These are phyloP conservation scores for Xylaria sp. DNA, from an alignment of 2,329 filamentous ascomycete genomes.

Conservation along the genomic window DNA sequence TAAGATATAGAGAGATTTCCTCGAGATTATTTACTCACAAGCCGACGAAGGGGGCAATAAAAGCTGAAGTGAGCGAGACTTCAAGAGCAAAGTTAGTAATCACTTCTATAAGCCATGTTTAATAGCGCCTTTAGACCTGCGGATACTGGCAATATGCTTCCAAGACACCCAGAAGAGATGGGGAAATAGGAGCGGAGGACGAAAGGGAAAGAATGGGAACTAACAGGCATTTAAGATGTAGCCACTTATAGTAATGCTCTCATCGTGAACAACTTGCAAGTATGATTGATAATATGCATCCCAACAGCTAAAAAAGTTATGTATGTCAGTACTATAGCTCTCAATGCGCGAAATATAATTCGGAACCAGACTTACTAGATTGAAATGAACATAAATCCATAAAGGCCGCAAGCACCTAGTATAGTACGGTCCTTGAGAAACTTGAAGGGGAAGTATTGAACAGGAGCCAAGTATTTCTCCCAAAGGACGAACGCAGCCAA, in stretches of 20 bases:
- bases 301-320: constrained; percentile 19
- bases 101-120: not conserved
- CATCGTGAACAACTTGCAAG: constrained; percentile 23
- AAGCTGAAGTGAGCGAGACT: constrained; percentile 12
- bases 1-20: not conserved
- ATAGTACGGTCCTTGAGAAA: constrained; percentile 22
- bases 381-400: constrained; percentile 21
- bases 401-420: constrained; percentile 12
- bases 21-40: not conserved
- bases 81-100: constrained; percentile 4
- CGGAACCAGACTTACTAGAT: constrained; percentile 25
- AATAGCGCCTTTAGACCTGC: not conserved
- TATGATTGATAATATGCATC: constrained; percentile 20
- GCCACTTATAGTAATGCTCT: constrained; percentile 15
- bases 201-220: not conserved
- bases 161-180: not conserved
- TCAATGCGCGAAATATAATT: not conserved
- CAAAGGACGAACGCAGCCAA: constrained; percentile 12
- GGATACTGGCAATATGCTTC: not conserved
- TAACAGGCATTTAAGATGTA: constrained; percentile 20
- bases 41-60: constrained; percentile 21
- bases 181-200: not conserved
- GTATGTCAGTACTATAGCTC: not conserved
- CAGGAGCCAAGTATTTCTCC: constrained; percentile 21
- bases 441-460: constrained; percentile 24